Conservation (phyloP, 306 rosid genomes). For the Rosa rugosa region DNA sequence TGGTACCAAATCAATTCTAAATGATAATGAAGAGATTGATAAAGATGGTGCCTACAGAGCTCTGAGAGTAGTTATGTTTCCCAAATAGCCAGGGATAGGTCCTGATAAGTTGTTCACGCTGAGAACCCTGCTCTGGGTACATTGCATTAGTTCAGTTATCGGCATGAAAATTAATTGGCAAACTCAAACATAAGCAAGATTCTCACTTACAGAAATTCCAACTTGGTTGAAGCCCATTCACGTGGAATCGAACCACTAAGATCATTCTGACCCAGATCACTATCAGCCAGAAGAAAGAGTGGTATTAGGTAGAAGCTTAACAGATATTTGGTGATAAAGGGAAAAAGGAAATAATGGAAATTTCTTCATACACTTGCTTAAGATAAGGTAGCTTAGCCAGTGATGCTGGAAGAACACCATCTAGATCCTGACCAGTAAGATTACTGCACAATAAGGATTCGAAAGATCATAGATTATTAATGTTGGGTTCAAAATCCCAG, state of each 20-base stretch:
- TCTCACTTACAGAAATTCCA: conserved; percentile 25
- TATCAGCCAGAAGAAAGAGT: background rate
- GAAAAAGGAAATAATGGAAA: background rate
- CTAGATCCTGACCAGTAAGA: conserved; percentile 29
- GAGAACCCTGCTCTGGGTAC: conserved; percentile 19
- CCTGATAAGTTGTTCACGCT: conserved; percentile 34
- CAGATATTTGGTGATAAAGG: background rate
- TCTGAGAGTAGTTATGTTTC: conserved; percentile 29
- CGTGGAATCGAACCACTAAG: conserved; percentile 29
- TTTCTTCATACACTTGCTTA: conserved; percentile 12
- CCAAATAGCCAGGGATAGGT: conserved; percentile 30
- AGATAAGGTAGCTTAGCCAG: conserved; percentile 26
- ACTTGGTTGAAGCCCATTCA: conserved; percentile 22
- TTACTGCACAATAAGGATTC: conserved; percentile 1
- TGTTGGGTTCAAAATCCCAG: background rate
- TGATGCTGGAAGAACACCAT: conserved; percentile 36
- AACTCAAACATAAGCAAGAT: background rate
- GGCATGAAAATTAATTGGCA: background rate
- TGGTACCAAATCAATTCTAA: background rate
- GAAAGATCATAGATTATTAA: background rate
- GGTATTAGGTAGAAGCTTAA: background rate
- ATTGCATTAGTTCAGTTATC: background rate
- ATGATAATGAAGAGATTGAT: background rate
- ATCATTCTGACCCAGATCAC: conserved; percentile 21
- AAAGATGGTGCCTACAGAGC: conserved; percentile 20